Base-by-base conservation (phyloP, 371 early-diverging fungal species). In the Umbelopsis sp. region DNA sequence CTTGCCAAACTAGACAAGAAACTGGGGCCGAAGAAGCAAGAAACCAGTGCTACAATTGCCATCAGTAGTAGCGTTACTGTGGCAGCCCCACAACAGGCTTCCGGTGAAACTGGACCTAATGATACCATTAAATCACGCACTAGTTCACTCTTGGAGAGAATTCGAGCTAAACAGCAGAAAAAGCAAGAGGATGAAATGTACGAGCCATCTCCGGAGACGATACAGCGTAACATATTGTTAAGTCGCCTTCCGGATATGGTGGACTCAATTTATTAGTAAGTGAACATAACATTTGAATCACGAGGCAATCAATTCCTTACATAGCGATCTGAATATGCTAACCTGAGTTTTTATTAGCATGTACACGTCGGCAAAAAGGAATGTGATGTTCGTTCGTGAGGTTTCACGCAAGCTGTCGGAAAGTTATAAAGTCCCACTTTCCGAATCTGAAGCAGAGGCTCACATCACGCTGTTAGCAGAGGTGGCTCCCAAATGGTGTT, bases 321-420 rank as follows among this genome's bases (percentile, higher is more conserved):
- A 20, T 20, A 1, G 48, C 48, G n/a, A 48, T 48, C 18, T 48
- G 18, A 46, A 24, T 14, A 5, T 44, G 44, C 14, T 65, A 44
- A 65, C 14, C 18, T 44, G 29, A 9, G 37, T 48, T 32, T 44
- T 32, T 65, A 12, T 24, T 29, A 65, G 66, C 32, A 35, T 65
- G 44, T 65, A 32, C 48, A 46, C 66, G 4, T 65, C 66, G 29
- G 44, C 66, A 12, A 65, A 65, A 32, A 24, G 51, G 29, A 65
- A 65, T 51, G 66, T 65, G 7, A 65, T 65, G 66, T 65, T 46
- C 25, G 48, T 65, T 48, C 66, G 66, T 48, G 66, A 65, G 12
- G 32, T 65, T 0, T 20, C 50, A 5, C 44, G 48, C 18, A 65
- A 65, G 50, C 37, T 65, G 16, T 46, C 66, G 1, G 66, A 65